Base-by-base conservation (phyloP, 495 filamentous ascomycete species). In the Penicillium daleae region DNA sequence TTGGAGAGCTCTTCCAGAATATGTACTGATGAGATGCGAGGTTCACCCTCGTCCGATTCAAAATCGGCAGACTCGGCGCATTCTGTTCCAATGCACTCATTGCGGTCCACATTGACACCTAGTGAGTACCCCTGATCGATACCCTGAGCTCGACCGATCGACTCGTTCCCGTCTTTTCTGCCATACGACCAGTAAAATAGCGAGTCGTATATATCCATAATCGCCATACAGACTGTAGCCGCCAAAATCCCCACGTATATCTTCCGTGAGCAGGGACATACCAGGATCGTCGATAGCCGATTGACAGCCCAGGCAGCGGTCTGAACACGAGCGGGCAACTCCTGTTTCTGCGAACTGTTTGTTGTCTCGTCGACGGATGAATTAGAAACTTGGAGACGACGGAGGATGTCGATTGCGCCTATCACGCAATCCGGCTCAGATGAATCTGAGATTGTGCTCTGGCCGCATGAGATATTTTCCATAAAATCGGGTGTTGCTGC, bases 191-290 rank as follows among this genome's bases (percentile, higher is more conserved):
- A 19, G 5, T 33, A 12, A 48, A 55, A 61, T 27, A 42, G 4
- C 15, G 31, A 64, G 17, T 56, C 58, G 35, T 68, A 59, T 29
- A 65, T 35, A 53, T 69, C 67, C 17, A 66, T 24, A 50, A 69
- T 61, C 0, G 46, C 24, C 42, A 63, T 54, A 27, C 67, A 69
- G 3, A 62, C 55, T 5, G 67, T 57, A 39, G 57, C 57, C 9
- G 66, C 37, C 17, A 64, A 22, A 17, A 66, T 59, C 7, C 46
- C 64, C 8, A 63, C 57, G n/a, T 69, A 60, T 17, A 49, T 42
- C 13, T 54, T 54, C 42, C 50, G 51, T 1, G 64, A 64, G 13
- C 66, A 69, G 27, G 64, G 58, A 26, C 66, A 69, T 8, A 62
- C 54, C 39, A 66, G 22, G 40, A 69, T 66, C 1, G 26, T 59